These are phyloP conservation scores for Apiospora malaysiana DNA, from an alignment of 2,329 filamentous ascomycete genomes.

Conservation along the genomic window DNA sequence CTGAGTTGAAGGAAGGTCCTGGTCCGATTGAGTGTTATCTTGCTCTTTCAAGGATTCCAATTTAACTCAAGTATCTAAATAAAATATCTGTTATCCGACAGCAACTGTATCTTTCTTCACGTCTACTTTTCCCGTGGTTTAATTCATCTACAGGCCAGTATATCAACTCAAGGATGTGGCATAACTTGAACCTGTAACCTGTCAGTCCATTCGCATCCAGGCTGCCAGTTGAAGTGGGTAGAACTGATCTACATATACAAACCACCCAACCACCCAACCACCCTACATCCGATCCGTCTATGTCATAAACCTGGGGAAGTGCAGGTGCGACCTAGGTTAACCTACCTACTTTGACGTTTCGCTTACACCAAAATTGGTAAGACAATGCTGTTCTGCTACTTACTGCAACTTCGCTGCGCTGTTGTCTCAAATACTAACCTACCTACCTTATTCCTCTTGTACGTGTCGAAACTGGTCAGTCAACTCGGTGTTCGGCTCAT, in stretches of 20 bases:
- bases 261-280: no score
- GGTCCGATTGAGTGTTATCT: not conserved
- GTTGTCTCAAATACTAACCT: not conserved
- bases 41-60: not conserved
- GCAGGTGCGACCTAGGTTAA: not conserved
- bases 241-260: not conserved
- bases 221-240: not conserved
- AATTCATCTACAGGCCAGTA: not conserved
- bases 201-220: not conserved
- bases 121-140: no score
- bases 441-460: no score
- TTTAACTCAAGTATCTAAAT: no score
- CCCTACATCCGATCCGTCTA: not conserved
- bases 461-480: not conserved
- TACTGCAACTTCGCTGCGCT: no score
- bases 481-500: constrained; percentile 1
- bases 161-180: no score
- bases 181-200: not conserved
- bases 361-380: no score
- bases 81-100: no score
- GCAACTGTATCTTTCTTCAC: no score
- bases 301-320: constrained; percentile 10
- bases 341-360: not conserved
- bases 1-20: not conserved
- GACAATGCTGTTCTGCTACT: not conserved